A percentile compares a stretch with the other conserved stretches of the same genome.
Conservation (phyloP, 805 yeast species). For the Candida loeiensis region DNA sequence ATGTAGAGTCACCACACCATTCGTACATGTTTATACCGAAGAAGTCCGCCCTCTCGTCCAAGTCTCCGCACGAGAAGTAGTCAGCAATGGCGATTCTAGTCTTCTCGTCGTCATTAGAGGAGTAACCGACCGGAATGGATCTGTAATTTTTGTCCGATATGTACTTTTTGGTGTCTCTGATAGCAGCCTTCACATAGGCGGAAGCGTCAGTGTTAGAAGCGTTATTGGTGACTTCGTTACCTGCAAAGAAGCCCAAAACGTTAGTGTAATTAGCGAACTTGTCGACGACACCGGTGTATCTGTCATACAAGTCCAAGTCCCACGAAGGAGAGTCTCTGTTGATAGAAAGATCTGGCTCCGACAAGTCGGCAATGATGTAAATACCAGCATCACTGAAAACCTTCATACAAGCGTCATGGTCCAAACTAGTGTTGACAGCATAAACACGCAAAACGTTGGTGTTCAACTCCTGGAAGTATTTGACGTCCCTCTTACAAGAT, state of each 20-base stretch:
- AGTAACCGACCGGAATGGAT: constrained; percentile 87
- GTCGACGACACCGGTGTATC: constrained; percentile 84
- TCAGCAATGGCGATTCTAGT: constrained; percentile 78
- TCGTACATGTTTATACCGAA: constrained; percentile 86
- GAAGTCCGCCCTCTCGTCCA: constrained; percentile 64
- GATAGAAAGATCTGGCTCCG: constrained; percentile 76
- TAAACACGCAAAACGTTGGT: constrained; percentile 44
- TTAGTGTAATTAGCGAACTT: constrained; percentile 72
- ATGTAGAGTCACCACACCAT: constrained; percentile 74
- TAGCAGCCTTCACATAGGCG: constrained; percentile 92
- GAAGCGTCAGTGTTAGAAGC: constrained; percentile 81
- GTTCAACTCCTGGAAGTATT: constrained; percentile 34
- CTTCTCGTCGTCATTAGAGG: constrained; percentile 82
- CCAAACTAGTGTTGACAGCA: constrained; percentile 36
- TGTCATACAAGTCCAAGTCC: constrained; percentile 64
- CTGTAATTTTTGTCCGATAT: constrained; percentile 66
- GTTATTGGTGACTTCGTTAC: constrained; percentile 93
- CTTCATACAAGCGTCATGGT: constrained; percentile 42
- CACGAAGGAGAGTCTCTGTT: constrained; percentile 75
- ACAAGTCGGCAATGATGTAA: constrained; percentile 41
- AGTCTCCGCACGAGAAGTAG: constrained; percentile 79
- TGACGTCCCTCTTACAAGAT: constrained; percentile 42
- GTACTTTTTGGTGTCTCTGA: constrained; percentile 82
- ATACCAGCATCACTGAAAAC: constrained; percentile 41
- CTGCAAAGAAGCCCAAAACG: constrained; percentile 92